Conservation (phyloP, 148 eudicot genomes). For the Silene conica region DNA sequence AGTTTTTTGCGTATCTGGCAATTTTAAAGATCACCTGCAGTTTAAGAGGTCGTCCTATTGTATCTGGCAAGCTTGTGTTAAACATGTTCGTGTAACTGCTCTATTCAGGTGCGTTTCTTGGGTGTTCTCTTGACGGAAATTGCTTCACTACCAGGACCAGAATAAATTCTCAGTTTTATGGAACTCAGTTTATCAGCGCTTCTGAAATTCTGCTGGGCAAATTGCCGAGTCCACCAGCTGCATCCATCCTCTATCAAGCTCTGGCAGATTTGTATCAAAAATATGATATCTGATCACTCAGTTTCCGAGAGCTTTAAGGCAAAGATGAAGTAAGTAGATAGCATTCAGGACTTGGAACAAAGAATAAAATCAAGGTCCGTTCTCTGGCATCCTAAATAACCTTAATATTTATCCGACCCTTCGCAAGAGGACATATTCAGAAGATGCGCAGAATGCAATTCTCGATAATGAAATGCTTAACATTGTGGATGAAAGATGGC, state of each 20-base stretch:
- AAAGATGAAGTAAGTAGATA: no score
- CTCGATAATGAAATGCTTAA: no score
- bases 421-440: background rate
- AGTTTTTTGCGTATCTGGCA: no score
- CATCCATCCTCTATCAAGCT: conserved; percentile 51
- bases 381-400: background rate
- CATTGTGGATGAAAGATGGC: no score
- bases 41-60: no score
- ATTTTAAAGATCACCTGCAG: no score
- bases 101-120: conserved; percentile 58
- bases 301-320: background rate
- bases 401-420: background rate
- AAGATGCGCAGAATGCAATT: background rate
- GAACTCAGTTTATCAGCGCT: conserved; percentile 48
- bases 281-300: conserved; percentile 24
- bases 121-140: conserved; percentile 70
- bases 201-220: conserved; percentile 55
- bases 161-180: conserved; percentile 62
- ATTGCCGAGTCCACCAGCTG: conserved; percentile 68
- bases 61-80: background rate
- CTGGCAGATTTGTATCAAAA: conserved; percentile 49
- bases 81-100: background rate
- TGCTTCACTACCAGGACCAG: conserved; percentile 46
- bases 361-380: background rate
- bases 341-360: background rate